phyloP scores from a whole-genome alignment of 768 basidiomycete genomes.

The Galerina marginata region DNA sequence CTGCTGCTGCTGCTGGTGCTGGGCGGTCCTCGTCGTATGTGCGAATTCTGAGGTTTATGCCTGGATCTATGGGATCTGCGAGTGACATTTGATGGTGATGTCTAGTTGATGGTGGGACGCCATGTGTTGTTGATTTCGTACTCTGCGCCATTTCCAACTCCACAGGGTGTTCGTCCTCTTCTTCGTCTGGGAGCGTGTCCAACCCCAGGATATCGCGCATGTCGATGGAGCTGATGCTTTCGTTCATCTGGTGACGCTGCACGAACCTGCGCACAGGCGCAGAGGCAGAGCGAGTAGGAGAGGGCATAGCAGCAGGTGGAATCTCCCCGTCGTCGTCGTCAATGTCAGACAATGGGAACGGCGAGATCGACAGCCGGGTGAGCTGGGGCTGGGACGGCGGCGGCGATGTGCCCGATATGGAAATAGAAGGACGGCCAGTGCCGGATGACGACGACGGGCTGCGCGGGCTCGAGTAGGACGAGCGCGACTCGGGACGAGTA shows the following conservation, averaged over 20 bases:
- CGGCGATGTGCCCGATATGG: neutral
- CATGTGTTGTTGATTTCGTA: no score
- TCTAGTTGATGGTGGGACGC: neutral
- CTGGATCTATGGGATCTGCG: constrained; percentile 40
- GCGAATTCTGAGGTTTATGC: constrained; percentile 3
- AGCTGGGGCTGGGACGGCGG: constrained; percentile 17
- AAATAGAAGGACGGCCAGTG: neutral
- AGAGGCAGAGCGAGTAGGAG: constrained; percentile 1
- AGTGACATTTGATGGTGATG: constrained; percentile 22
- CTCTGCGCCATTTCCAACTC: constrained; percentile 7
- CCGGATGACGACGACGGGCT: neutral
- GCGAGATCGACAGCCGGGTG: constrained; percentile 28
- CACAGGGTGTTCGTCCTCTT: constrained; percentile 25
- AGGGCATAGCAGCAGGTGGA: constrained; percentile 5
- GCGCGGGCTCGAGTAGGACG: neutral
- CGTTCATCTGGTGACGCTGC: constrained; percentile 25
- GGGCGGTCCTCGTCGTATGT: neutral
- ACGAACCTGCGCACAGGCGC: constrained; percentile 7
- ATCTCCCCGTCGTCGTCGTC: constrained; percentile 28
- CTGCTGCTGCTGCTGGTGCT: neutral
- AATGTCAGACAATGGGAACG: constrained; percentile 32
- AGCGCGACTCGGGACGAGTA: neutral
- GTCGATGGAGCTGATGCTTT: constrained; percentile 44
- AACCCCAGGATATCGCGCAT: constrained; percentile 34
- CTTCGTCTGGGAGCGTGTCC: constrained; percentile 9